Conservation (phyloP, 1,139 yeast genomes). For the Sugiyamaella novakii region DNA sequence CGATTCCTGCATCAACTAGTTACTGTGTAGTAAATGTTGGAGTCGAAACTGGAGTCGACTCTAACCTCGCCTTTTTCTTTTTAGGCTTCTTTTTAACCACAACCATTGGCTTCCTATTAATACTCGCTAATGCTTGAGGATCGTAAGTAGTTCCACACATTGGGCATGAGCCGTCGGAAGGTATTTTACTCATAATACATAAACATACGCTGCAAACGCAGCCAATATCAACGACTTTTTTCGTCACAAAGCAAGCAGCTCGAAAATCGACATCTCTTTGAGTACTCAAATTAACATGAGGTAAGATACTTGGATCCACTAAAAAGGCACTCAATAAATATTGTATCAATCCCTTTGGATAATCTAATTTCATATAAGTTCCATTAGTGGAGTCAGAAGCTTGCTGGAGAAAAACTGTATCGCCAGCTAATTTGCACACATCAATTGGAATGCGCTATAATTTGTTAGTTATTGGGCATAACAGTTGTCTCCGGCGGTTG, state of each 20-base stretch:
- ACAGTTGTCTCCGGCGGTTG: too few relatives aligned
- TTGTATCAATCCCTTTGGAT: constrained; percentile 79
- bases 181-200: constrained; percentile 58
- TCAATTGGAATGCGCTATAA: constrained; percentile 72
- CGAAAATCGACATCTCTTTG: constrained; percentile 87
- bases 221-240: constrained; percentile 87
- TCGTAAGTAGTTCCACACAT: constrained; percentile 68
- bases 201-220: constrained; percentile 94
- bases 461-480: not conserved
- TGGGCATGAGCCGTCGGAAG: constrained; percentile 58
- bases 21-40: constrained; percentile 1
- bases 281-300: constrained; percentile 76
- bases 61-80: constrained; percentile 34
- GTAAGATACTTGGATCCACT: constrained; percentile 80
- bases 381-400: constrained; percentile 97
- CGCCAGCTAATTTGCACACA: constrained; percentile 77
- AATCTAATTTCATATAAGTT: constrained; percentile 71
- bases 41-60: constrained; percentile 10
- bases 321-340: constrained; percentile 63
- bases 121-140: constrained; percentile 56
- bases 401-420: constrained; percentile 87
- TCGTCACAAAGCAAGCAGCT: constrained; percentile 92
- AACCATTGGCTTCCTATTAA: constrained; percentile 59
- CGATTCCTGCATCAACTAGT: not conserved
- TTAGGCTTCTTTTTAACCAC: constrained; percentile 48